A percentile compares a stretch with the other conserved stretches of the same genome.
phyloP scores from a whole-genome alignment of 208 protist species.

The Tritrichomonas foetus region DNA sequence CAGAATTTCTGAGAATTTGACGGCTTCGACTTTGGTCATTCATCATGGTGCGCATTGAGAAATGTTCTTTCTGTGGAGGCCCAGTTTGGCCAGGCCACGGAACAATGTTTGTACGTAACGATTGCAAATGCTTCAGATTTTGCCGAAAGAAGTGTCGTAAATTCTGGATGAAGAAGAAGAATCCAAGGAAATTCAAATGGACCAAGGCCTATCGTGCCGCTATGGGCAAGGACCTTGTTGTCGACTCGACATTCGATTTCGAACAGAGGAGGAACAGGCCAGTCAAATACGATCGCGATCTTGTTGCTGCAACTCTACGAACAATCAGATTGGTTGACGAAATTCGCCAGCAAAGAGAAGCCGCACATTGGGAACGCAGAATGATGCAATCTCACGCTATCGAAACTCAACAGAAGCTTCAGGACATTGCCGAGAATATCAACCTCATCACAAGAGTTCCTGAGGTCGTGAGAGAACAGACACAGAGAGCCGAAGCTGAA shows the following conservation, averaged over 20 bases:
- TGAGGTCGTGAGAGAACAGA: not conserved
- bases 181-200: conserved; percentile 96
- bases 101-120: conserved; percentile 96
- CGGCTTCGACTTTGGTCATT: too few relatives aligned
- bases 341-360: conserved; percentile 82
- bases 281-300: conserved; percentile 95
- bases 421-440: conserved; percentile 78
- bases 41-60: conserved; percentile 34
- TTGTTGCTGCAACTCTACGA: conserved; percentile 75
- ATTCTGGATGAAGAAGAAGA: conserved; percentile 97
- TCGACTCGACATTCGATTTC: conserved; percentile 96
- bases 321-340: conserved; percentile 92
- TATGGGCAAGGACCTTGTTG: conserved; percentile 90
- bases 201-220: conserved; percentile 96
- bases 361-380: conserved; percentile 76
- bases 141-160: conserved; percentile 96
- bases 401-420: conserved; percentile 56
- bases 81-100: conserved; percentile 98
- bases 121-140: conserved; percentile 87
- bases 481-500: not conserved
- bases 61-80: conserved; percentile 38
- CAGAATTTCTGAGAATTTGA: too few relatives aligned
- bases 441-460: conserved; percentile 66
- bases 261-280: conserved; percentile 92
- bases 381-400: conserved; percentile 70